Conservation (phyloP, 2,329 filamentous ascomycete species). For the Epichloe sp. region DNA sequence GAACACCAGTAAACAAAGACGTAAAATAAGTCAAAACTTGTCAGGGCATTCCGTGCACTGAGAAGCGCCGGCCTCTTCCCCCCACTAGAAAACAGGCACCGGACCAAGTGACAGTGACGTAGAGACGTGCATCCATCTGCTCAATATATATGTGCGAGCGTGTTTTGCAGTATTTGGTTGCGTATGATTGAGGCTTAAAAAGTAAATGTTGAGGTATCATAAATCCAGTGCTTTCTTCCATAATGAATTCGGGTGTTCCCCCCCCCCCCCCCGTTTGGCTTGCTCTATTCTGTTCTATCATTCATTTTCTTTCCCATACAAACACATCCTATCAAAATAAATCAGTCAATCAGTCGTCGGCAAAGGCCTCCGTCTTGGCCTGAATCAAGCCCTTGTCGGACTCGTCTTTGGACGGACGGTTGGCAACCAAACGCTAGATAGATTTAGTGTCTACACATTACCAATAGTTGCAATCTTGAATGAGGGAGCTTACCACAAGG, state of each 20-base stretch:
- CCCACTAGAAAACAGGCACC: too few relatives aligned
- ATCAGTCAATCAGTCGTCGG: slow-evolving; percentile 22
- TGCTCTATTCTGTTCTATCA: neutral
- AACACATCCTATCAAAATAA: neutral
- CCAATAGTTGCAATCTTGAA: neutral
- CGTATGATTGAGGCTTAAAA: too few relatives aligned
- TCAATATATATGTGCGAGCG: too few relatives aligned
- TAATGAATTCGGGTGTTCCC: too few relatives aligned
- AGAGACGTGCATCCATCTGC: too few relatives aligned
- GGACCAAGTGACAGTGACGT: too few relatives aligned
- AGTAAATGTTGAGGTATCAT: slow-evolving; percentile 1
- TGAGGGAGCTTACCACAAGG: slow-evolving; percentile 52
- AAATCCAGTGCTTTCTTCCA: neutral
- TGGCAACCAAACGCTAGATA: slow-evolving; percentile 37
- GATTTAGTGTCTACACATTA: slow-evolving; percentile 14
- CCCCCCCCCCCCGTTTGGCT: neutral
- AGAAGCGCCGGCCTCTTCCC: too few relatives aligned
- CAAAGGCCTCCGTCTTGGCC: slow-evolving; percentile 29
- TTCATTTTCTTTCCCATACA: neutral
- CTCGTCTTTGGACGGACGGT: slow-evolving; percentile 28
- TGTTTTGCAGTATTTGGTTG: too few relatives aligned
- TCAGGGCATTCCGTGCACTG: too few relatives aligned
- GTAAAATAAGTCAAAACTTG: too few relatives aligned
- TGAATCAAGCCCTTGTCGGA: slow-evolving; percentile 21
- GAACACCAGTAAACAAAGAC: too few relatives aligned